Percentiles rank a stretch among this genome's conserved stretches.
phyloP scores from a whole-genome alignment of 2,329 filamentous ascomycete species.

The Aaosphaeria pasadenensis region DNA sequence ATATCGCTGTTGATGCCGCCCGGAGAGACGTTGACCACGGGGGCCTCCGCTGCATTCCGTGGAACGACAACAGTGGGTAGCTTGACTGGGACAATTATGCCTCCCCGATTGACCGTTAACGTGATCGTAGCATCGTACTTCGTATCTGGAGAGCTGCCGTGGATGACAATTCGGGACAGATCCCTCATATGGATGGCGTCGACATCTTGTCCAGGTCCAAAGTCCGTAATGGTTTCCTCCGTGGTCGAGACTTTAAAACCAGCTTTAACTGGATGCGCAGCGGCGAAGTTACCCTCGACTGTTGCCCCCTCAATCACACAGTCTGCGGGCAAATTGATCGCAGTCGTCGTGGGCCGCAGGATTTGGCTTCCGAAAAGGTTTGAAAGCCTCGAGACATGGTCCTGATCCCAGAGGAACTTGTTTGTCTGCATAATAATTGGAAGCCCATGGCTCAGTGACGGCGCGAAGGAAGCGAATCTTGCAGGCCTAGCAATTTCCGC shows the following conservation, averaged over 20 bases:
- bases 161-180: neutral
- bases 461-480: too few species aligned
- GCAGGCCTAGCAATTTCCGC: too few species aligned
- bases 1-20: too few species aligned
- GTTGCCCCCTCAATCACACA: too few species aligned
- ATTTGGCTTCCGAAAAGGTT: too few species aligned
- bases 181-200: neutral
- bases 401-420: too few species aligned
- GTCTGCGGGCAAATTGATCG: too few species aligned
- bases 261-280: neutral
- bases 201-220: neutral
- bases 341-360: too few species aligned
- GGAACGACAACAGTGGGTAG: neutral
- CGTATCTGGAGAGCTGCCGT: neutral
- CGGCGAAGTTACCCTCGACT: too few species aligned
- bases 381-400: too few species aligned
- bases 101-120: neutral
- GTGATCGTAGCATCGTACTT: neutral
- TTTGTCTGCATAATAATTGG: too few species aligned
- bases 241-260: neutral
- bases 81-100: neutral
- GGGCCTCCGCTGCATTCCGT: neutral
- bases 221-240: neutral
- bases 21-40: neutral
- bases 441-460: too few species aligned